Conservation (phyloP, 306 rosid species). For the Erythrophleum fordii region DNA sequence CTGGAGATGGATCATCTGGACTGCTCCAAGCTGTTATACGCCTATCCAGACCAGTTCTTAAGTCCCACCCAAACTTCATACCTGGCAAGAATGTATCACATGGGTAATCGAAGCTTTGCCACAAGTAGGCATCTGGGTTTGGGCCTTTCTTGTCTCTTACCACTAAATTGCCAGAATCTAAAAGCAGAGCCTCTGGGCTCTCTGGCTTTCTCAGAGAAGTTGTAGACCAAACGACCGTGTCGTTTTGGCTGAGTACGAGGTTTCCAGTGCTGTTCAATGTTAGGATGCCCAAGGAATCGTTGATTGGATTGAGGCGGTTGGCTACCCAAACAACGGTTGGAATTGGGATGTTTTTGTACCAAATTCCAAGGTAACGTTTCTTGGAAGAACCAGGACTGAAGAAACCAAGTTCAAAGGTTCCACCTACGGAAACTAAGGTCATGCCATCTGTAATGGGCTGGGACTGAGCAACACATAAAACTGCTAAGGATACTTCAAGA, state of each 20-base stretch:
- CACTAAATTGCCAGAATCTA: conserved; percentile 62
- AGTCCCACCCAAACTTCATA: conserved; percentile 57
- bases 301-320: conserved; percentile 54
- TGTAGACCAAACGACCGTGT: conserved; percentile 56
- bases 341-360: conserved; percentile 56
- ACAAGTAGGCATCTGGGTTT: conserved; percentile 41
- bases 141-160: conserved; percentile 45
- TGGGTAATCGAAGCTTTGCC: conserved; percentile 59
- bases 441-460: conserved; percentile 42
- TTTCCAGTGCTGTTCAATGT: conserved; percentile 46
- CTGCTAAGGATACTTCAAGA: conserved; percentile 31
- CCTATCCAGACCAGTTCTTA: conserved; percentile 42
- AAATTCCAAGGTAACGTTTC: conserved; percentile 57
- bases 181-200: conserved; percentile 43
- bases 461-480: conserved; percentile 42
- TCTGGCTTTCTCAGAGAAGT: conserved; percentile 25
- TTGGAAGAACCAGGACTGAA: conserved; percentile 57
- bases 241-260: conserved; percentile 50
- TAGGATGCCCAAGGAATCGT: conserved; percentile 47
- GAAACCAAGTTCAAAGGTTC: conserved; percentile 66
- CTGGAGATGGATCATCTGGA: conserved; percentile 54
- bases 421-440: conserved; percentile 51
- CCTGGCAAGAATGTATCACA: conserved; percentile 49
- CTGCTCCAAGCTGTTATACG: conserved; percentile 49
- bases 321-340: conserved; percentile 64